Base-by-base conservation (phyloP, 305 asterid species). In the Solanum aculeatissimum region DNA sequence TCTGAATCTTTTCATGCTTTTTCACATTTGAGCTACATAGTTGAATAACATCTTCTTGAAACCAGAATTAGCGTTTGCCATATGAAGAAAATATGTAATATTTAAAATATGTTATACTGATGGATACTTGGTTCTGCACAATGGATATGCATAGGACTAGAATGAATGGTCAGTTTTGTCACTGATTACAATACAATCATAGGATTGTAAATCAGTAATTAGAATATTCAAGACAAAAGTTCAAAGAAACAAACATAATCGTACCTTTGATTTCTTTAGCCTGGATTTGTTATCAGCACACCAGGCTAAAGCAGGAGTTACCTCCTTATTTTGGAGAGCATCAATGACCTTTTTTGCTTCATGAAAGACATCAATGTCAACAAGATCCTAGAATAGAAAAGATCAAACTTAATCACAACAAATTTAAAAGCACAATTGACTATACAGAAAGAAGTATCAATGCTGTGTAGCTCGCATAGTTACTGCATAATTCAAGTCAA, bases 231-330 rank as follows among this genome's bases (percentile, higher is more conserved):
- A 43, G 49, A 86, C 38, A 79, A 71, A 49, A 12, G 32, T 49
- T 32, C 32, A 32, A 53, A 32, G 11, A 32, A 78, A 78, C 32
- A 53, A 51, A 77, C 8, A 78, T 78, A 78, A 57, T 10, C 49
- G 69, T 89, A 92, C 99, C 97, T 97, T 97, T 21, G 98, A 89
- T 90, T 95, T 97, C 95, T 95, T 97, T 87, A 97, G 91, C 91
- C 95, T 95, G 85, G 97, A 90, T 89, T 97, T 97, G 87, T 97
- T 97, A 60, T 97, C 99, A 68, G 95, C 93, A 89, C 99, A 97
- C 99, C 99, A 97, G 62, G 97, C 94, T 70, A 97, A 90, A 88
- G 99, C 99, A 87, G 99, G 98, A 71, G 93, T 86, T 54, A 94
- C 94, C 85, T 93, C 97, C 95, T 94, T 95, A 88, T 86, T 91